These are phyloP conservation scores for Plasmodium reichenowi DNA, from an alignment of 169 alveolate species.

Conservation along the genomic window DNA sequence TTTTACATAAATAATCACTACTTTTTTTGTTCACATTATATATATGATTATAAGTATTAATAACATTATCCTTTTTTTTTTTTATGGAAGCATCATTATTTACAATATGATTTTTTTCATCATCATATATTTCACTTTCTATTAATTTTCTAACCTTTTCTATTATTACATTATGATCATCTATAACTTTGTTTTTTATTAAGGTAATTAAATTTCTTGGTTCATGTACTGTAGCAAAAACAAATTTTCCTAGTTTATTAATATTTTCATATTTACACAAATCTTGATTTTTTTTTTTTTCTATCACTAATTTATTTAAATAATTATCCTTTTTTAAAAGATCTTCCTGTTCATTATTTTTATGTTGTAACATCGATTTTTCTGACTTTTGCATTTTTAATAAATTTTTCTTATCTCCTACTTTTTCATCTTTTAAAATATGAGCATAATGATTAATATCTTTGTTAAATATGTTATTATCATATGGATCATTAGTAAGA, in stretches of 20 bases:
- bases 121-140: constrained; percentile 5
- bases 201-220: constrained; percentile 71
- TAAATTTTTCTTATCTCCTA: not conserved
- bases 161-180: constrained; percentile 39
- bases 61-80: not conserved
- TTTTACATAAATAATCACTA: not conserved
- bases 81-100: not conserved
- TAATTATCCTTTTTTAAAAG: not conserved
- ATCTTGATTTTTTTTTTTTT: constrained; percentile 10
- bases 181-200: constrained; percentile 22
- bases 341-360: not conserved
- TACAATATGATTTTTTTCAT: not conserved
- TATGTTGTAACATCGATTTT: not conserved
- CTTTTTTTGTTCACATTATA: not conserved
- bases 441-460: no score
- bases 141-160: constrained; percentile 35
- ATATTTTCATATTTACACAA: constrained; percentile 41
- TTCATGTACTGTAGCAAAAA: constrained; percentile 74
- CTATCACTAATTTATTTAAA: not conserved
- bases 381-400: not conserved
- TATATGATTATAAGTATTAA: not conserved
- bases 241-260: constrained; percentile 49
- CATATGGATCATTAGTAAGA: not conserved
- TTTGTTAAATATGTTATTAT: not conserved
- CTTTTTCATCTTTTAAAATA: not conserved